Evolutionary conservation across 2,329 filamentous ascomycete genomes (phyloP).

Genomic region (Calonectria hawksworthii): DNA sequence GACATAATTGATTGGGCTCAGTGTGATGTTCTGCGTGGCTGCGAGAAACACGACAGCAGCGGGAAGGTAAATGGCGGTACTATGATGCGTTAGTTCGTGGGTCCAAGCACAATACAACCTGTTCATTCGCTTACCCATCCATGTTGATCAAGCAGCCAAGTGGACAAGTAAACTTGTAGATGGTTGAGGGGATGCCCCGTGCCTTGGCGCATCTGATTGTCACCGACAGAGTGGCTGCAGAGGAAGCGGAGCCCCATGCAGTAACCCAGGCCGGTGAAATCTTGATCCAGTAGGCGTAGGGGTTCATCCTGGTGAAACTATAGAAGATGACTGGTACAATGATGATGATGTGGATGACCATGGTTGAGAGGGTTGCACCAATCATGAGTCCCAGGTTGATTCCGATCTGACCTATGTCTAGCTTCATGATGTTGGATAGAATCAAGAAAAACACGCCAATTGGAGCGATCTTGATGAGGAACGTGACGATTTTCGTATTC

Average conservation of each 20-base stretch:
- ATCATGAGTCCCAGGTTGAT: conserved; percentile 65
- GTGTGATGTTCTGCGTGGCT: conserved; percentile 61
- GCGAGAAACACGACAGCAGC: conserved; percentile 67
- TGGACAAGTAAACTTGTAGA: conserved; percentile 62
- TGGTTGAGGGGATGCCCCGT: conserved; percentile 56
- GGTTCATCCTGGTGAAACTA: conserved; percentile 58
- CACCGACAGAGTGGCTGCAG: conserved; percentile 65
- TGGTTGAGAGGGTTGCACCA: conserved; percentile 59
- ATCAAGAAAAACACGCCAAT: conserved; percentile 69
- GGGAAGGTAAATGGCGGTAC: conserved; percentile 69
- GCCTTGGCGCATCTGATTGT: conserved; percentile 59
- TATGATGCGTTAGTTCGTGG: conserved; percentile 32
- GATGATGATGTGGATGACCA: conserved; percentile 62
- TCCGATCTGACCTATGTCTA: conserved; percentile 63
- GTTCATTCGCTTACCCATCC: conserved; percentile 55
- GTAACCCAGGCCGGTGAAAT: conserved; percentile 67
- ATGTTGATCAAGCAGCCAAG: conserved; percentile 66
- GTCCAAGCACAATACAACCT: not conserved
- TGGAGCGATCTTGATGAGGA: conserved; percentile 63
- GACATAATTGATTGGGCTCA: conserved; percentile 61
- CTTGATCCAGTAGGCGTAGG: conserved; percentile 62
- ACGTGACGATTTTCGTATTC: conserved; percentile 61
- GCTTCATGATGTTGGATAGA: conserved; percentile 64
- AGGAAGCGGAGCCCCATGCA: conserved; percentile 67
- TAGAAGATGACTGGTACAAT: conserved; percentile 61